A percentile compares a stretch with the other conserved stretches of the same genome.
These are phyloP conservation scores for Boletellus ananiceps DNA, from an alignment of 768 basidiomycete genomes.

Conservation along the genomic window DNA sequence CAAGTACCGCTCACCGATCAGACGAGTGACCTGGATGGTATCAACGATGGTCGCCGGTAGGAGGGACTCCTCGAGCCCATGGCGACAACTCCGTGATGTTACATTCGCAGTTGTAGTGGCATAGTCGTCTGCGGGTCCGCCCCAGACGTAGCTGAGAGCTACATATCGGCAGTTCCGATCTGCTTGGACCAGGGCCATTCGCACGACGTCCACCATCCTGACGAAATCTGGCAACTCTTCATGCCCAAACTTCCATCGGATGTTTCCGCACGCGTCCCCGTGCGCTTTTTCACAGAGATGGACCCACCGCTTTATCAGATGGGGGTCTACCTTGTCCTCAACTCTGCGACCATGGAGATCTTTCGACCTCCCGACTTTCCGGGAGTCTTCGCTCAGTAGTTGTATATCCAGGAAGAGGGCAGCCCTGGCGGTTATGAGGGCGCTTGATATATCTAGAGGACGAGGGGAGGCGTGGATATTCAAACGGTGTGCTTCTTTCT, in stretches of 20 bases:
- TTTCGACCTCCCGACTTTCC: conserved; percentile 9
- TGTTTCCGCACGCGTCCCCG: conserved; percentile 10
- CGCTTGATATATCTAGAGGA: neutral
- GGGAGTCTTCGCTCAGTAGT: conserved; percentile 17
- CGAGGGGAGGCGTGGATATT: conserved; percentile 6
- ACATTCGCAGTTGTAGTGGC: conserved; percentile 7
- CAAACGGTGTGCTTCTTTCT: conserved; percentile 10
- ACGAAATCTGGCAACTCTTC: conserved; percentile 9
- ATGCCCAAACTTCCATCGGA: conserved; percentile 7
- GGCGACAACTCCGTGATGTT: neutral
- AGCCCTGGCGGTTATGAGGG: neutral
- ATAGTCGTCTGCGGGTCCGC: conserved; percentile 4
- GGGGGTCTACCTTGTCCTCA: conserved; percentile 4
- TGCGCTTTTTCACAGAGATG: conserved; percentile 14
- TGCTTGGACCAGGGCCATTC: conserved; percentile 9
- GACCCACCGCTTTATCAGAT: conserved; percentile 15
- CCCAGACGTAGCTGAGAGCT: conserved; percentile 20
- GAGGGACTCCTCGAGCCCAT: conserved; percentile 3
- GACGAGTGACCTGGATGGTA: conserved; percentile 15
- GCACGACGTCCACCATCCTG: conserved; percentile 12
- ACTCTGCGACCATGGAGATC: conserved; percentile 22
- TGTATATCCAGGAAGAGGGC: conserved; percentile 12
- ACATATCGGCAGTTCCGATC: conserved; percentile 10
- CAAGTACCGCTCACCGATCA: conserved; percentile 20
- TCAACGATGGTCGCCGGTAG: conserved; percentile 19